Conservation (phyloP, 83 land plant species). For the Picea abies region DNA sequence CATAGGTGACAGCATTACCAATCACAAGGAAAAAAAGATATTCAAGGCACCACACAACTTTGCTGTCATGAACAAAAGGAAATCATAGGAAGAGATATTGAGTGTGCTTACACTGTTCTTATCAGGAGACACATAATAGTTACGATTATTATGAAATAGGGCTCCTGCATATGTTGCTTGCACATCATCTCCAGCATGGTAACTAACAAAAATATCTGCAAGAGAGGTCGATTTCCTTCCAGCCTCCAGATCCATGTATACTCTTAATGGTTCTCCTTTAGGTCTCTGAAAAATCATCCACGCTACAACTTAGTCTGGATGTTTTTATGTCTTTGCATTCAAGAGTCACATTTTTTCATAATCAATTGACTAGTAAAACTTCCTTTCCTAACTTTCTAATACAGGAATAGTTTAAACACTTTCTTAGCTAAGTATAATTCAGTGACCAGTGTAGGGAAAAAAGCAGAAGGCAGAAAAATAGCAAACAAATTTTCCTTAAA, state of each 20-base stretch:
- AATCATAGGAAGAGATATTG: background rate
- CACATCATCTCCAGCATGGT: constrained; percentile 84
- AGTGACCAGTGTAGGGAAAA: too few relatives aligned
- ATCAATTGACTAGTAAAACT: too few relatives aligned
- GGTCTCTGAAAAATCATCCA: constrained; percentile 54
- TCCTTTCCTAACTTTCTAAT: too few relatives aligned
- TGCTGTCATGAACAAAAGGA: background rate
- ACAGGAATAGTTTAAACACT: too few relatives aligned
- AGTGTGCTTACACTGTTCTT: constrained; percentile 67
- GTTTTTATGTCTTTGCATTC: background rate
- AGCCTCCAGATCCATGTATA: constrained; percentile 90
- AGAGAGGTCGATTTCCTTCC: constrained; percentile 58
- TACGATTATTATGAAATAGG: constrained; percentile 72
- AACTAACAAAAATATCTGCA: constrained; percentile 91
- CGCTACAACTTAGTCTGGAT: background rate
- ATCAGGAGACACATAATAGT: constrained; percentile 67
- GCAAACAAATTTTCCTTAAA: too few relatives aligned
- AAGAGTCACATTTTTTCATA: background rate
- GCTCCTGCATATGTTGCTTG: constrained; percentile 97
- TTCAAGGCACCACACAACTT: background rate
- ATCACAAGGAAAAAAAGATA: background rate
- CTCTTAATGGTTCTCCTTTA: constrained; percentile 80
- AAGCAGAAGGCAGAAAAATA: too few relatives aligned
- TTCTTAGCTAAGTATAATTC: too few relatives aligned
- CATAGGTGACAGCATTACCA: background rate